phyloP scores from a whole-genome alignment of 2,329 filamentous ascomycete species.

The Penicillium sp. region DNA sequence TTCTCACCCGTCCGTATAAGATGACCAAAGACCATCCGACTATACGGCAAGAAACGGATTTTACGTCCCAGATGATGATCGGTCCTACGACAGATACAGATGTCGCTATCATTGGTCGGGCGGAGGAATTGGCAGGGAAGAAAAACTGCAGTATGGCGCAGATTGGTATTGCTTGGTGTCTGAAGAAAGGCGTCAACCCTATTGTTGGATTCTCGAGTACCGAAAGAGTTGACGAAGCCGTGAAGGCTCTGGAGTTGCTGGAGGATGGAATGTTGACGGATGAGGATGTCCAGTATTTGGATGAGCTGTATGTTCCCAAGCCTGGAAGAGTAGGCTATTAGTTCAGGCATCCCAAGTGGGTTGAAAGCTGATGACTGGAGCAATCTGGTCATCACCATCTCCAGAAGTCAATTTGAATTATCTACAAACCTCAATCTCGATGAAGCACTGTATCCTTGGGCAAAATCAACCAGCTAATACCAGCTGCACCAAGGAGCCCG shows the following conservation, averaged over 20 bases:
- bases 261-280: conserved; percentile 41
- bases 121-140: conserved; percentile 55
- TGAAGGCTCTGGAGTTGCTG: conserved; percentile 36
- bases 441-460: too few relatives aligned
- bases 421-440: too few relatives aligned
- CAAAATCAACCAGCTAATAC: too few relatives aligned
- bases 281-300: conserved; percentile 8
- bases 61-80: conserved; percentile 40
- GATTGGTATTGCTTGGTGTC: conserved; percentile 59
- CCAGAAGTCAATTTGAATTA: too few relatives aligned
- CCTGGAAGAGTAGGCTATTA: too few relatives aligned
- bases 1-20: conserved; percentile 45
- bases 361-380: too few relatives aligned
- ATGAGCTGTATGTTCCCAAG: conserved; percentile 11
- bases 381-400: too few relatives aligned
- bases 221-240: conserved; percentile 56
- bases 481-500: too few relatives aligned
- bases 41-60: conserved; percentile 43
- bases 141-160: conserved; percentile 57
- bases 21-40: conserved; percentile 30
- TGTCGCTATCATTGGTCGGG: conserved; percentile 48
- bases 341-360: too few relatives aligned
- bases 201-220: conserved; percentile 58
- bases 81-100: conserved; percentile 45
- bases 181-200: conserved; percentile 49